phyloP scores from a whole-genome alignment of 2,329 filamentous ascomycete species.

The Beauveria australis region DNA sequence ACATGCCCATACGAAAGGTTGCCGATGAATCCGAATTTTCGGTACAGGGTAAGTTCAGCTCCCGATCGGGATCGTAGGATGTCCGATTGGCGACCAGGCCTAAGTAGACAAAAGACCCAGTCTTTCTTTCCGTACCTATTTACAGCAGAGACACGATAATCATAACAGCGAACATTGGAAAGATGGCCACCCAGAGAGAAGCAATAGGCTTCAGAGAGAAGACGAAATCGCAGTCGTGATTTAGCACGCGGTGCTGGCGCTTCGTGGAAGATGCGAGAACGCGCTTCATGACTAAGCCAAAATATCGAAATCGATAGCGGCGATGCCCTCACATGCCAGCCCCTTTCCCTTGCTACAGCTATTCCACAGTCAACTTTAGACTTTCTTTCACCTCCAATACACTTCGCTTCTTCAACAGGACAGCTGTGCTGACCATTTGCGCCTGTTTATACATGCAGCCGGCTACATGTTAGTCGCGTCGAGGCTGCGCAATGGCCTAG shows the following conservation, averaged over 20 bases:
- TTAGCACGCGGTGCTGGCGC: not conserved
- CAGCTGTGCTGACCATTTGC: slow-evolving; percentile 8
- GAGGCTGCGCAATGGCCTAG: slow-evolving; percentile 48
- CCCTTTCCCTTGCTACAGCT: not conserved
- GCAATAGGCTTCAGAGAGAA: not conserved
- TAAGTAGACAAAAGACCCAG: not conserved
- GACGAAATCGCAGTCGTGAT: not conserved
- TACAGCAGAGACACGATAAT: not conserved
- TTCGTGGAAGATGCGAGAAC: not conserved
- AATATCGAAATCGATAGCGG: slow-evolving; percentile 10
- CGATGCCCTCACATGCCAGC: slow-evolving; percentile 11
- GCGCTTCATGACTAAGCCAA: slow-evolving; percentile 9
- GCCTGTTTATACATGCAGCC: slow-evolving; percentile 23
- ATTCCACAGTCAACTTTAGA: not conserved
- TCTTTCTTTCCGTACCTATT: not conserved
- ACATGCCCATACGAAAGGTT: not conserved
- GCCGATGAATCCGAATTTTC: not conserved
- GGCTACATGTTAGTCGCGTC: slow-evolving; percentile 45
- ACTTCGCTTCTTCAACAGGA: not conserved
- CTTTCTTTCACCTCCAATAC: not conserved
- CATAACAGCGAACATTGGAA: not conserved
- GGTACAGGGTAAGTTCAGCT: not conserved
- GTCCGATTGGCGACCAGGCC: not conserved
- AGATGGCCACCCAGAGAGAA: not conserved
- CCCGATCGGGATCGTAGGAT: not conserved